phyloP scores from a whole-genome alignment of 306 rosid species.

The Potentilla sterilis region DNA sequence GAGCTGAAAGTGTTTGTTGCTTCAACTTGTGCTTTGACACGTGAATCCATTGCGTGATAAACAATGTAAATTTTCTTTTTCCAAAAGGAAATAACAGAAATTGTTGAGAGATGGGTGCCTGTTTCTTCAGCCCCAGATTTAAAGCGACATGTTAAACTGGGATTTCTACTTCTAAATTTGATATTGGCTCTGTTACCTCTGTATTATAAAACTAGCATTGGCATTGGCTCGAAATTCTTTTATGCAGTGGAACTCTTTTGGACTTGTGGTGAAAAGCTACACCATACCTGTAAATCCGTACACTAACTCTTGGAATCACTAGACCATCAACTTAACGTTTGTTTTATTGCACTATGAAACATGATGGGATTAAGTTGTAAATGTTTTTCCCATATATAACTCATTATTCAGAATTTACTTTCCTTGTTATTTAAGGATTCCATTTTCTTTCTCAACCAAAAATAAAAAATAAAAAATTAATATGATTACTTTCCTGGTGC shows the following conservation, averaged over 20 bases:
- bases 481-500: no score
- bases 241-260: neutral
- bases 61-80: slow-evolving; percentile 14
- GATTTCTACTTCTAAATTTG: neutral
- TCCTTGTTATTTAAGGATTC: no score
- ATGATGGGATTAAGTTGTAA: no score
- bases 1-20: slow-evolving; percentile 16
- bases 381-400: no score
- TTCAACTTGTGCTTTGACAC: slow-evolving; percentile 24
- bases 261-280: no score
- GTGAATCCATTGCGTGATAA: slow-evolving; percentile 14
- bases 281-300: no score
- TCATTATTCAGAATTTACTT: no score
- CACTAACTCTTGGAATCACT: no score
- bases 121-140: neutral
- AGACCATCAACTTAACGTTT: no score
- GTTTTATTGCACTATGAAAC: no score
- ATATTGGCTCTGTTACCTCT: neutral
- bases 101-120: neutral
- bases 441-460: no score
- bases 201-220: neutral
- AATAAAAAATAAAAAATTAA: no score
- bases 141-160: neutral
- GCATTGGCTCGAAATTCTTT: neutral
- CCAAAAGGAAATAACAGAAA: slow-evolving; percentile 16